phyloP scores from a whole-genome alignment of 2,329 filamentous ascomycete genomes.

The Pseudocercospora cruenta region DNA sequence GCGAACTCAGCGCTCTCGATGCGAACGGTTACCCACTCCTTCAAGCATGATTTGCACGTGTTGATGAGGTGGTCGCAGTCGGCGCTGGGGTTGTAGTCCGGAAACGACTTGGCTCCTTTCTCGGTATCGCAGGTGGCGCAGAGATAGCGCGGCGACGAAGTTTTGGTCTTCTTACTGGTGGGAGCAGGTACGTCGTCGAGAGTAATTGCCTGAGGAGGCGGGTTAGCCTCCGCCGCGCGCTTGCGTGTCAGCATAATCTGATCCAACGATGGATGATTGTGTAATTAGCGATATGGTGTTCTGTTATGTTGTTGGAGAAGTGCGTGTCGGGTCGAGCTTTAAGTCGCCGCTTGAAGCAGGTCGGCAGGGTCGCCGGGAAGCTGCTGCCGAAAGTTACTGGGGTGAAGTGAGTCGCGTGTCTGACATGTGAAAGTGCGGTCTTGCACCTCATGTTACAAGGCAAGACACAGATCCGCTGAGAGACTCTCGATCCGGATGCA shows the following conservation, averaged over 20 bases:
- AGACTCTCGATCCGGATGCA: not conserved
- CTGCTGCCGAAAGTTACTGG: not conserved
- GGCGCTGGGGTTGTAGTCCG: conserved; percentile 39
- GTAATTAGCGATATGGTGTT: not conserved
- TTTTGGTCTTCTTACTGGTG: conserved; percentile 12
- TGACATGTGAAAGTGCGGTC: not conserved
- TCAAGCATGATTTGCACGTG: conserved; percentile 43
- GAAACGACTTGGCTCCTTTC: conserved; percentile 33
- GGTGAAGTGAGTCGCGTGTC: not conserved
- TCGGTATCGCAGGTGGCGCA: conserved; percentile 31
- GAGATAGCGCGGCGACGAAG: conserved; percentile 14
- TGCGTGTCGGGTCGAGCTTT: not conserved
- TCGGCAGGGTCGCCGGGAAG: not conserved
- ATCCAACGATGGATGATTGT: not conserved
- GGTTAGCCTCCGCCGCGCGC: not conserved
- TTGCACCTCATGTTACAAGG: not conserved
- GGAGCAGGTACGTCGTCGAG: not conserved
- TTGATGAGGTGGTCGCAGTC: conserved; percentile 43
- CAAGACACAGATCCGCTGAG: not conserved
- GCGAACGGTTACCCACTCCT: conserved; percentile 41
- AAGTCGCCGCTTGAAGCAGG: not conserved
- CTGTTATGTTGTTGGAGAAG: not conserved
- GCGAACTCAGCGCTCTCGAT: conserved; percentile 27
- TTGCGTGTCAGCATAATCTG: not conserved
- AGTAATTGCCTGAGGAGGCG: not conserved